Conservation (phyloP, 2,329 filamentous ascomycete species). For the Zymoseptoria crescenta region DNA sequence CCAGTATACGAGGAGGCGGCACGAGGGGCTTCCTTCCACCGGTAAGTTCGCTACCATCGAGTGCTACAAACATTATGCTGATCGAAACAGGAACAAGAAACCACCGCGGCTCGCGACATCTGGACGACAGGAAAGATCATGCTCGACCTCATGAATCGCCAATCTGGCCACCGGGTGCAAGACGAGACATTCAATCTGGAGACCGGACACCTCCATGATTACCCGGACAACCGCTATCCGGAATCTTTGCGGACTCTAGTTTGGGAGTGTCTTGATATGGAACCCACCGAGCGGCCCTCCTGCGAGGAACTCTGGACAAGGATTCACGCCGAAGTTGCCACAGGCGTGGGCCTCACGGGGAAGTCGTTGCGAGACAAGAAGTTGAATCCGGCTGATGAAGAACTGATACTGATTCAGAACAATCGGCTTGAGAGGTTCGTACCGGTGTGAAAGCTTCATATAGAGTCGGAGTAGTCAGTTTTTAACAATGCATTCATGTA, state of each 20-base stretch:
- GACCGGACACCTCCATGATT: background rate
- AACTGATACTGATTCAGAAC: background rate
- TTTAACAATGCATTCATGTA: background rate
- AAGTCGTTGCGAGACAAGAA: background rate
- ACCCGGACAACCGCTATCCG: background rate
- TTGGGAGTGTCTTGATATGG: background rate
- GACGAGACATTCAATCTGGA: background rate
- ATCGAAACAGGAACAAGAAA: background rate
- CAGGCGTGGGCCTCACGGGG: background rate
- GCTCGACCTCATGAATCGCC: constrained; percentile 4
- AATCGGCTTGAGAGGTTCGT: background rate
- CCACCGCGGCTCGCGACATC: background rate
- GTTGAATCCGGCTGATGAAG: background rate
- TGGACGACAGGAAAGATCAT: constrained; percentile 2
- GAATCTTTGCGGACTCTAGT: background rate
- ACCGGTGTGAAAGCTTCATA: background rate
- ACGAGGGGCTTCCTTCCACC: background rate
- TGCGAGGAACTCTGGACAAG: background rate
- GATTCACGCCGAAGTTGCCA: background rate
- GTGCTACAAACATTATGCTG: background rate
- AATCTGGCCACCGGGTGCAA: background rate
- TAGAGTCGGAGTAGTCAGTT: no score
- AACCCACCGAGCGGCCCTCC: background rate
- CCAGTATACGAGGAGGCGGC: background rate
- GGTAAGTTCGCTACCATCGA: background rate